phyloP scores from a whole-genome alignment of 805 yeast species.

The Lachancea cidri region DNA sequence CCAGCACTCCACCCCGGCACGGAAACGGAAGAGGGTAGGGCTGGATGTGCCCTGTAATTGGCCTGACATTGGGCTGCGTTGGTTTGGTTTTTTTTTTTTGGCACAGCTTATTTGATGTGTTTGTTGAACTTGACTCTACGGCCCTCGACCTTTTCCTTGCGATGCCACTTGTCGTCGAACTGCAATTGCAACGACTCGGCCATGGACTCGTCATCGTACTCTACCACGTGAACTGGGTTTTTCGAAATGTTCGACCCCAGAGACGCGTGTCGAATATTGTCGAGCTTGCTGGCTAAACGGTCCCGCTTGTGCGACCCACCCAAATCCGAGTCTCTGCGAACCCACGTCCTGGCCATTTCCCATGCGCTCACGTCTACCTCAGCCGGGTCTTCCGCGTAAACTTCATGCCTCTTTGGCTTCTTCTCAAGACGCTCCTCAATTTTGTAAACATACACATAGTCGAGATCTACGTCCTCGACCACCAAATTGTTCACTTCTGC shows the following conservation, averaged over 20 bases:
- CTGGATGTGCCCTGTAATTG: neutral
- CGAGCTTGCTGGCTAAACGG: conserved; percentile 8
- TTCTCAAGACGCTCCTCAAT: neutral
- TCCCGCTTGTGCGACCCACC: conserved; percentile 1
- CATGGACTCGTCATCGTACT: conserved; percentile 7
- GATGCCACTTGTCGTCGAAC: conserved; percentile 23
- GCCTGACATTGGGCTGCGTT: neutral
- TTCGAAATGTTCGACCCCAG: neutral
- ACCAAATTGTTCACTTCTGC: neutral
- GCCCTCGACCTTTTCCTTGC: conserved; percentile 18
- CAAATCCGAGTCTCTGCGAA: neutral
- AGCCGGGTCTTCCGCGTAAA: conserved; percentile 10
- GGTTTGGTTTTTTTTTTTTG: neutral
- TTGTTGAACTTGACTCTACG: conserved; percentile 12
- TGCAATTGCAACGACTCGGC: conserved; percentile 15
- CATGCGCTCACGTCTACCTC: conserved; percentile 20
- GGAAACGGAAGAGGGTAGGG: neutral
- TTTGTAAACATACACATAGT: conserved; percentile 12
- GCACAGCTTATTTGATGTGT: conserved; percentile 1
- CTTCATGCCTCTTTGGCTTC: neutral
- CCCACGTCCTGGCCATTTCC: conserved; percentile 20
- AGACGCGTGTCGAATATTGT: conserved; percentile 4
- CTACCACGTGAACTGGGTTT: conserved; percentile 1
- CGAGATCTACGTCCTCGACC: conserved; percentile 10
- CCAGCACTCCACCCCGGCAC: too few relatives aligned